Evolutionary conservation across 129 eudicot species (phyloP), one percentile per base, ranked within the genome.

Genomic region (Flaveria brownii): DNA sequence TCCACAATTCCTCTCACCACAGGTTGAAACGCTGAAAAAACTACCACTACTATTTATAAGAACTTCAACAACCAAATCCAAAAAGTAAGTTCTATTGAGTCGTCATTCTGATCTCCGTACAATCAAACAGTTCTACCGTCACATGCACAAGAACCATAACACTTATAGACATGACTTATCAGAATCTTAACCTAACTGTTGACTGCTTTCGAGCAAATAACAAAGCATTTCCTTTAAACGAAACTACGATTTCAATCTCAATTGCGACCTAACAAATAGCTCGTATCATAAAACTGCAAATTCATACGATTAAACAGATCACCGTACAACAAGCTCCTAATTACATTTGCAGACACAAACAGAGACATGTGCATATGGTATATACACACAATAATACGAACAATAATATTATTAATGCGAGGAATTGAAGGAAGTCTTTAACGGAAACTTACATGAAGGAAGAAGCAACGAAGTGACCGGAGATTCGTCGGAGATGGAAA

Each of bases 1-100:
- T 84, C 79, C 87, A 78, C 81, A 80, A 75, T 59, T 49, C 20
- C 63, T 68, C 66, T 22, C 7, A 12, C 70, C 75, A 76, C 77
- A 11, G 26, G 16, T 46, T 26, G 33, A 75, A 33, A 69, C 55
- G 11, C 49, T 26, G 30, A 12, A 25, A 18, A 9, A 68, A 20
- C 57, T 59, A 45, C 75, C 67, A 74, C 45, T 17, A 57, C 49
- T 30, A 18, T 8, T 18, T 55, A 5, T 15, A 66, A 25, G 8
- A n/a, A 6, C 46, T 39, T 16, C 57, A 16, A 36, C n/a, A 33
- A 9, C 12, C 50, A 76, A 36, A 13, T 39, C 10, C 30, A 52
- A 54, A 49, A 77, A 54, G 68, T 77, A 22, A 14, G 4, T 51
- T 5, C 41, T 36, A 36, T 36, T 36, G 7, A 9, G 39, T 6